phyloP scores from a whole-genome alignment of 2,329 filamentous ascomycete species.

The Xylariaceae sp. region DNA sequence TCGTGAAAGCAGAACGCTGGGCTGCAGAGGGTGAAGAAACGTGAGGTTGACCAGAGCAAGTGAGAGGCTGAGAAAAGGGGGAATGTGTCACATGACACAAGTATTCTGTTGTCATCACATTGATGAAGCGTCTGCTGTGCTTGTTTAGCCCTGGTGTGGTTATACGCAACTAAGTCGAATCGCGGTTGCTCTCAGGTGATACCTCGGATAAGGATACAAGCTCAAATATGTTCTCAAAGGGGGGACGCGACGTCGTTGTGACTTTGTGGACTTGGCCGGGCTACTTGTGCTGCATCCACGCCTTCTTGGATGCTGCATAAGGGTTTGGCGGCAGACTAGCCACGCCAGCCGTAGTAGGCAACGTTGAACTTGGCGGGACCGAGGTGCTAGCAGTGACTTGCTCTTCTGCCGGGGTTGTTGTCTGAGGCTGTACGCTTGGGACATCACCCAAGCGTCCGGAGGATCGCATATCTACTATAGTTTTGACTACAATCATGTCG shows the following conservation, averaged over 20 bases:
- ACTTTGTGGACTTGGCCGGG: constrained; percentile 26
- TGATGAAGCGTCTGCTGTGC: constrained; percentile 19
- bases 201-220: constrained; percentile 22
- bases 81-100: constrained; percentile 12
- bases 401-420: constrained; percentile 30
- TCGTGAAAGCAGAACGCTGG: background rate
- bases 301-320: constrained; percentile 30
- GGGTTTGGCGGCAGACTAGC: constrained; percentile 31
- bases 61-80: background rate
- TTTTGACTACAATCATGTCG: constrained; percentile 59
- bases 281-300: constrained; percentile 4
- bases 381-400: constrained; percentile 13
- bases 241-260: constrained; percentile 36
- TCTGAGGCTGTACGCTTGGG: constrained; percentile 27
- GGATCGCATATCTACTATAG: constrained; percentile 59
- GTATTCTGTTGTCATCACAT: constrained; percentile 21
- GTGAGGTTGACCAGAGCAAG: background rate
- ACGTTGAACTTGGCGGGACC: constrained; percentile 26
- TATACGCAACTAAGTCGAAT: background rate
- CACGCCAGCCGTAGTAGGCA: constrained; percentile 26
- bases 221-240: constrained; percentile 17
- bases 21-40: background rate
- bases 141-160: background rate
- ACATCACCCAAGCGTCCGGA: constrained; percentile 47
- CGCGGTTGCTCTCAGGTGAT: constrained; percentile 18